A percentile compares a stretch with the other conserved stretches of the same genome.
These are phyloP conservation scores for Xylaria digitata DNA, from an alignment of 2,329 filamentous ascomycete species.

Conservation along the genomic window DNA sequence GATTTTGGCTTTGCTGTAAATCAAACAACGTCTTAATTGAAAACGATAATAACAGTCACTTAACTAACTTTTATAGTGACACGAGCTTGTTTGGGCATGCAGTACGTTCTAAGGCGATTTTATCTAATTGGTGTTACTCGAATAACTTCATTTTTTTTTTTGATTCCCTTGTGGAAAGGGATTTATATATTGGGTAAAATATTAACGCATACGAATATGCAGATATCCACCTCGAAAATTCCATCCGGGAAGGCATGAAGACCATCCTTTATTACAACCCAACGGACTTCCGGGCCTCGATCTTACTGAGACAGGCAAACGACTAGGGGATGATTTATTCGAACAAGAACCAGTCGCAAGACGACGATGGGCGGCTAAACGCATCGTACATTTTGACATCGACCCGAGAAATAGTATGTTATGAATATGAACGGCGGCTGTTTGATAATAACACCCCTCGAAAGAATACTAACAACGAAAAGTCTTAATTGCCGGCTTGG, in stretches of 20 bases:
- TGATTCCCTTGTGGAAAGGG: no score
- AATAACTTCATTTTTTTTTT: no score
- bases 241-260: background rate
- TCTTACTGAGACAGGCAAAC: background rate
- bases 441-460: no score
- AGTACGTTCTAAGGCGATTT: background rate
- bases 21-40: background rate
- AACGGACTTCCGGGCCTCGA: background rate
- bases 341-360: background rate
- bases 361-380: conserved; percentile 1
- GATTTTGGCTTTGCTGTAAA: conserved; percentile 2
- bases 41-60: background rate
- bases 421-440: background rate
- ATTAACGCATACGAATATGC: background rate
- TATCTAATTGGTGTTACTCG: no score
- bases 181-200: background rate
- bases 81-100: background rate
- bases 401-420: background rate
- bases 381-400: background rate
- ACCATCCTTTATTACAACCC: background rate
- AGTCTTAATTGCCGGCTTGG: background rate
- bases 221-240: background rate
- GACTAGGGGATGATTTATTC: background rate
- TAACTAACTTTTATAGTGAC: background rate
- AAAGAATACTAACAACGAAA: background rate